phyloP scores from a whole-genome alignment of 1,284 basidiomycete species.

The Tylopilus orsonianus region DNA sequence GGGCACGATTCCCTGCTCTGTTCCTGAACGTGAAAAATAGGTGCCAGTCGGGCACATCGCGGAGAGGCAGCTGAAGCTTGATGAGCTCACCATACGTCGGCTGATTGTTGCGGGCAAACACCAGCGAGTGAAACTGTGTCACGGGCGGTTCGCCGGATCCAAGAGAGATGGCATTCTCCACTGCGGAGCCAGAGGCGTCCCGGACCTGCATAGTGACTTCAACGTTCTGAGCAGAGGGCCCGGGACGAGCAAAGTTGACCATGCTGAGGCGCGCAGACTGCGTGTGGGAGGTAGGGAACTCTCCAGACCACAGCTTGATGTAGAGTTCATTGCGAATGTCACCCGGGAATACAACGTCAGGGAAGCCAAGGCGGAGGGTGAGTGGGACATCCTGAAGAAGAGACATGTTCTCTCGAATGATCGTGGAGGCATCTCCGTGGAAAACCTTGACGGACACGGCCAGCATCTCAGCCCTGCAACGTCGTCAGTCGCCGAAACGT shows the following conservation, averaged over 20 bases:
- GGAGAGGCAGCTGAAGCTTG: conserved; percentile 78
- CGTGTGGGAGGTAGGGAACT: conserved; percentile 63
- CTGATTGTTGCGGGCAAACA: conserved; percentile 81
- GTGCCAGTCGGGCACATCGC: conserved; percentile 79
- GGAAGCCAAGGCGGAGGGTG: conserved; percentile 91
- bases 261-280: conserved; percentile 57
- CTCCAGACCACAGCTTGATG: conserved; percentile 90
- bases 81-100: conserved; percentile 93
- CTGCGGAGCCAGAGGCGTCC: conserved; percentile 67
- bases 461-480: conserved; percentile 73
- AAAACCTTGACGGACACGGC: conserved; percentile 91
- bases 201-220: conserved; percentile 92
- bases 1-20: conserved; percentile 57
- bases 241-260: conserved; percentile 58
- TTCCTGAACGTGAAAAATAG: conserved; percentile 94
- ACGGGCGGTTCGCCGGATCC: conserved; percentile 84
- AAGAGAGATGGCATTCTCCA: conserved; percentile 77
- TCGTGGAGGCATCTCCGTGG: conserved; percentile 74
- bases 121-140: conserved; percentile 85
- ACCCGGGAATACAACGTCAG: conserved; percentile 94
- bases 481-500: conserved; percentile 10
- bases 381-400: conserved; percentile 82
- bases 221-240: conserved; percentile 65
- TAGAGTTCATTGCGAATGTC: conserved; percentile 93
- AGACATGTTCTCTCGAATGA: conserved; percentile 84